Conservation (phyloP, 2,329 filamentous ascomycete species). For the Onygenales sp. region DNA sequence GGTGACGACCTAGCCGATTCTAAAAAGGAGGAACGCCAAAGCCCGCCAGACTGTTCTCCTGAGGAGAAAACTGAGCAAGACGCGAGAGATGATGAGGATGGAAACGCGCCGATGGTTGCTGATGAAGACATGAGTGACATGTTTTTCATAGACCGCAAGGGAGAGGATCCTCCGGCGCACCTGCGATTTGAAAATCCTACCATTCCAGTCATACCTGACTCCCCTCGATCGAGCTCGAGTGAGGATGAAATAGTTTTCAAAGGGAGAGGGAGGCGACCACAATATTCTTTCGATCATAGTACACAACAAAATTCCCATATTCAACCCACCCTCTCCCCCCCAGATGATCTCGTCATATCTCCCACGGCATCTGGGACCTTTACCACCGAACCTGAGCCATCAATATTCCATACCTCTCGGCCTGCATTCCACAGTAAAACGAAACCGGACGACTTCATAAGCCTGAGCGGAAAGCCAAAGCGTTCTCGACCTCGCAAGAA, state of each 20-base stretch:
- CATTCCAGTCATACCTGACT: neutral
- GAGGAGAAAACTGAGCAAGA: neutral
- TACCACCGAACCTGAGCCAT: neutral
- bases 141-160: neutral
- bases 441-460: neutral
- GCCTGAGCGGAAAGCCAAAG: neutral
- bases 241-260: constrained; percentile 49
- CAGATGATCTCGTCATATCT: neutral
- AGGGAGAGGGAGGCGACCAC: constrained; percentile 20
- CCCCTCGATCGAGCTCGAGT: constrained; percentile 44
- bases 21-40: neutral
- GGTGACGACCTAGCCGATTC: neutral
- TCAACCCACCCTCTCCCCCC: neutral
- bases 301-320: neutral
- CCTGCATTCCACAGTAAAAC: neutral
- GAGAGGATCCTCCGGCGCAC: neutral
- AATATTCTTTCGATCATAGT: neutral
- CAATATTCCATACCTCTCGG: neutral
- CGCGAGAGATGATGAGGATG: neutral
- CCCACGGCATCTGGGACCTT: neutral
- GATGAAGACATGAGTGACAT: neutral
- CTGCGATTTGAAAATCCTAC: neutral
- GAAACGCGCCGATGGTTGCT: neutral
- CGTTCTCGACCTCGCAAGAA: neutral
- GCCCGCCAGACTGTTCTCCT: neutral